A percentile compares a stretch with the other conserved stretches of the same genome.
phyloP scores from a whole-genome alignment of 2,329 filamentous ascomycete genomes.

The Fusarium sp. region DNA sequence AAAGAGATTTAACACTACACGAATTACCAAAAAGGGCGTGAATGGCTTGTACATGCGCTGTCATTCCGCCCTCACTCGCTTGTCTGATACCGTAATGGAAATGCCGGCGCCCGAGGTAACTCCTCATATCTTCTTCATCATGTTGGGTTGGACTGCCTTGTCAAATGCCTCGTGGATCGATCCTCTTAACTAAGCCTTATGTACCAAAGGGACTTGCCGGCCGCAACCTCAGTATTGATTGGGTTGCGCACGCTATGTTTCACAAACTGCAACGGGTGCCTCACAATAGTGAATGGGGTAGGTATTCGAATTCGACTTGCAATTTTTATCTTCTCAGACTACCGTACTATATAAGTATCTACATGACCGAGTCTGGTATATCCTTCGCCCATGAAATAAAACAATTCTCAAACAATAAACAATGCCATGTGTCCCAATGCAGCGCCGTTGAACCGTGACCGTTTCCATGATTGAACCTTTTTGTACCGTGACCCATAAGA shows the following conservation, averaged over 20 bases:
- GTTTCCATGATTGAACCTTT: conserved; percentile 39
- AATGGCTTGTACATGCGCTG: conserved; percentile 1
- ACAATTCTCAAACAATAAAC: conserved; percentile 6
- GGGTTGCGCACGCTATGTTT: conserved; percentile 11
- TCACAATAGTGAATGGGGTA: background rate
- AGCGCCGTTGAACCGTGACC: conserved; percentile 30
- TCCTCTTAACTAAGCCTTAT: conserved; percentile 6
- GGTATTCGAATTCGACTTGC: background rate
- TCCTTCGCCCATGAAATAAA: background rate
- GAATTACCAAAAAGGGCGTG: conserved; percentile 31
- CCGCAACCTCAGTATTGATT: background rate
- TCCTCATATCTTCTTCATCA: background rate
- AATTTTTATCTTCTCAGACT: conserved; percentile 25
- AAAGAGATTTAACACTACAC: conserved; percentile 9
- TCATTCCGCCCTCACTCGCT: conserved; percentile 23
- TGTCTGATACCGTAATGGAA: background rate
- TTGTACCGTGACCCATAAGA: conserved; percentile 45
- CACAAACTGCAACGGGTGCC: conserved; percentile 1
- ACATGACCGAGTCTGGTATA: conserved; percentile 11
- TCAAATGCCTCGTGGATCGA: conserved; percentile 11
- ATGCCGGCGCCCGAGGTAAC: conserved; percentile 1
- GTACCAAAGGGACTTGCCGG: background rate
- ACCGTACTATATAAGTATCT: conserved; percentile 20
- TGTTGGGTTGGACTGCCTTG: background rate
- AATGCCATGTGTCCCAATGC: conserved; percentile 32